Base-by-base conservation (phyloP, 2,329 filamentous ascomycete genomes). In the Furcasterigmium furcatum region DNA sequence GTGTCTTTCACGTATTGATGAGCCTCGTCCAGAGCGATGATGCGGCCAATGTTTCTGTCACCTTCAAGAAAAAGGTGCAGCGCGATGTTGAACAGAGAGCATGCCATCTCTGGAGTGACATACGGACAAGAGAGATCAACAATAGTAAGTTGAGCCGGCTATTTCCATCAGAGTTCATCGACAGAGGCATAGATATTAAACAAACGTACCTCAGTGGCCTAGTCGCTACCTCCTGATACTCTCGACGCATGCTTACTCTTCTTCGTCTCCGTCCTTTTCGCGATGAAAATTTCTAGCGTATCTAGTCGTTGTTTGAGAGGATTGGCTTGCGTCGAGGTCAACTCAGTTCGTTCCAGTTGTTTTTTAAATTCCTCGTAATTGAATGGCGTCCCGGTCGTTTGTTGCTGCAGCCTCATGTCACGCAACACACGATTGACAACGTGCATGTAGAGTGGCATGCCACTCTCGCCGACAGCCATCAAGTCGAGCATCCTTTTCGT, bases 111-210 rank as follows among this genome's bases (percentile, higher is more conserved):
- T 0, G 80, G 62, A 0, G 83, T 83, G 5, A 91, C 70, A 52
- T 85, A 89, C 0, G 86, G 84, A 57, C 86, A 88, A 1, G 81
- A 87, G 0, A 94, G 67, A 54, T 94, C 88, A 6, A 91, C 67
- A 41, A 88, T 85, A 0, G 80, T 87, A 0, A 87, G 63, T 10
- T 68, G 65, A 1, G 80, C 79, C 0, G 73, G 63, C 41, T 69
- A 44, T 4, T 6, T 18, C 2, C 3, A 16, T 32, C 12, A 30
- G 5, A 7, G 13, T 16, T 40, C 20, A 39, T n/a, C n/a, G n/a
- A 19, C 7, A 6, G 9, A 19, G 3, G 21, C 3, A 7, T 8
- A 41, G 12, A 6, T 24, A 39, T 22, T 9, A 20, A 18, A 19
- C 10, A 7, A 5, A 34, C 52, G 40, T 48, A 59, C 58, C 50